phyloP scores from a whole-genome alignment of 2,329 filamentous ascomycete species.

The Hortaea werneckii region DNA sequence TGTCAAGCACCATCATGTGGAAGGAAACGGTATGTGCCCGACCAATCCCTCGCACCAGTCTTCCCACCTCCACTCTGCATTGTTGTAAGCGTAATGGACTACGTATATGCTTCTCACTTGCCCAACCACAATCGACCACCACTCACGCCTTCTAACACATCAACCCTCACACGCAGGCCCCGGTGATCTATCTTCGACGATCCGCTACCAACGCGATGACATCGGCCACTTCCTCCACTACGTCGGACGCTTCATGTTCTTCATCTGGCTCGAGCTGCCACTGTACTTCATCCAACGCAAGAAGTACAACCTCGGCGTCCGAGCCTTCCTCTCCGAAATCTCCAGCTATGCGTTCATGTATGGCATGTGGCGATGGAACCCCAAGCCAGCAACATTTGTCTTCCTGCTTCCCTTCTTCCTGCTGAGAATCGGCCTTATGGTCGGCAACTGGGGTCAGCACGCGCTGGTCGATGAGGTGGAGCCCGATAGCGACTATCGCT shows the following conservation, averaged over 20 bases:
- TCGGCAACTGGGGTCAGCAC: conserved; percentile 78
- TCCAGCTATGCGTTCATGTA: conserved; percentile 45
- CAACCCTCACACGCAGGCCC: conserved; percentile 42
- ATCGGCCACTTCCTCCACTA: conserved; percentile 59
- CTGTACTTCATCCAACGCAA: conserved; percentile 59
- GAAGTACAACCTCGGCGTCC: conserved; percentile 45
- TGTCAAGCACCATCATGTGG: conserved; percentile 76
- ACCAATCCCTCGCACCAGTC: background rate
- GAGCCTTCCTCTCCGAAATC: conserved; percentile 53
- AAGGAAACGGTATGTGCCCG: conserved; percentile 47
- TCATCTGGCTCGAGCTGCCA: conserved; percentile 67
- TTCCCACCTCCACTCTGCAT: background rate
- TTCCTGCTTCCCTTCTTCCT: conserved; percentile 56
- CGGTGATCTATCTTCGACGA: conserved; percentile 63
- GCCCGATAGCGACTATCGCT: conserved; percentile 67
- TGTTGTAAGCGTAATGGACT: background rate
- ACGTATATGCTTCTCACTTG: background rate
- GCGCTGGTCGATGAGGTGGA: conserved; percentile 67
- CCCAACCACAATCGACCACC: background rate
- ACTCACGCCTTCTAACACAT: background rate
- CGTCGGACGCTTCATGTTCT: conserved; percentile 60
- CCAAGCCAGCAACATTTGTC: conserved; percentile 51
- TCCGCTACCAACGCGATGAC: conserved; percentile 65
- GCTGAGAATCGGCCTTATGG: conserved; percentile 63
- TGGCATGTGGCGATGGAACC: conserved; percentile 38